Conservation (phyloP, 225 moss, liverwort and hornwort genomes). For the Bryoerythrophyllum caledonicum region DNA sequence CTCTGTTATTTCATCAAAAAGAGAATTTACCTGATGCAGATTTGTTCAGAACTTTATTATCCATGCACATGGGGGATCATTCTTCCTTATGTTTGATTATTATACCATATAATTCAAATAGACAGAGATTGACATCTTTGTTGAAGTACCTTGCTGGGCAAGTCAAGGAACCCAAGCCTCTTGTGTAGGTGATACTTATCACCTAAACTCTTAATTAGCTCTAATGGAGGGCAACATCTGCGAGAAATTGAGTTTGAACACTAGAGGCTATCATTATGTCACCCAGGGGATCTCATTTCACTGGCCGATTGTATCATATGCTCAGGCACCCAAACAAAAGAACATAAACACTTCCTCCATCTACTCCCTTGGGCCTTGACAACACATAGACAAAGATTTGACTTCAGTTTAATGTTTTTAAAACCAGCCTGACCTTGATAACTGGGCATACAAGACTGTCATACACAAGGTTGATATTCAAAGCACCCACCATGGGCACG, state of each 20-base stretch:
- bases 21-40: not conserved
- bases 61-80: not conserved
- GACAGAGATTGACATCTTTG: constrained; percentile 23
- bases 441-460: not conserved
- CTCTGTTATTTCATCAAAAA: not conserved
- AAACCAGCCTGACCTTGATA: not conserved
- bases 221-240: not conserved
- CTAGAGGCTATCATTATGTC: not conserved
- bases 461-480: not conserved
- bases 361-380: not conserved
- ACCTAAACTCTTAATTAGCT: not conserved
- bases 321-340: not conserved
- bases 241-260: not conserved
- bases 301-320: not conserved
- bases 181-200: not conserved
- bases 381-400: constrained; percentile 1
- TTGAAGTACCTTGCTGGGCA: not conserved
- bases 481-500: not conserved
- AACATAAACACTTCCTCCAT: not conserved
- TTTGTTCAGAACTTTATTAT: constrained; percentile 10
- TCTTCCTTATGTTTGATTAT: constrained; percentile 12
- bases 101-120: not conserved
- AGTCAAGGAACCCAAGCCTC: constrained; percentile 17
- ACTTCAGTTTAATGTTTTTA: not conserved
- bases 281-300: not conserved